Percentiles rank a stretch among this genome's conserved stretches.
Conservation (phyloP, 768 basidiomycete species). For the Candolleomyces efflorescens region DNA sequence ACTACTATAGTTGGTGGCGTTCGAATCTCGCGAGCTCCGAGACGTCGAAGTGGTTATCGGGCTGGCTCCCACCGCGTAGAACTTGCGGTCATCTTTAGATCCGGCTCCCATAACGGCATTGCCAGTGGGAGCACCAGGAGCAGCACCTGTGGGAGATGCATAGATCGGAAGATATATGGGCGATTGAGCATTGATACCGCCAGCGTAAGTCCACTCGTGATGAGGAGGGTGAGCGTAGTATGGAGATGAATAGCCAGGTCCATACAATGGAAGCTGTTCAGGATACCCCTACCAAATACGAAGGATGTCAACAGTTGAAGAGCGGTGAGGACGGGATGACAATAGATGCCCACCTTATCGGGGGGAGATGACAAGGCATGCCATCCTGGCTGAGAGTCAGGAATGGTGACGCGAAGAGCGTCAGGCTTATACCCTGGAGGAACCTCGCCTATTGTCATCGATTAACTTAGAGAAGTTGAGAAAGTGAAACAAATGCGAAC, state of each 20-base stretch:
- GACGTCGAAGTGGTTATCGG: neutral
- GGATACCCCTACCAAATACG: neutral
- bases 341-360: neutral
- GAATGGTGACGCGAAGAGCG: neutral
- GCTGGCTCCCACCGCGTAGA: neutral
- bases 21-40: neutral
- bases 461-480: neutral
- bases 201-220: slow-evolving; percentile 9
- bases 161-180: slow-evolving; percentile 6
- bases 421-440: neutral
- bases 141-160: neutral
- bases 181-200: neutral
- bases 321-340: neutral
- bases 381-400: slow-evolving; percentile 5
- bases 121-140: neutral
- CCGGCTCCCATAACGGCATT: neutral
- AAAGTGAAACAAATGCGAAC: neutral
- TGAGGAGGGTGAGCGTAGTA: neutral
- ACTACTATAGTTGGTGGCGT: neutral
- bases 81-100: neutral
- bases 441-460: neutral
- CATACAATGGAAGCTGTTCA: neutral
- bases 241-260: neutral
- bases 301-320: neutral
- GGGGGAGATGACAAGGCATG: neutral